phyloP scores from a whole-genome alignment of 148 eudicot genomes.

The Vaccinium vitisidaea region DNA sequence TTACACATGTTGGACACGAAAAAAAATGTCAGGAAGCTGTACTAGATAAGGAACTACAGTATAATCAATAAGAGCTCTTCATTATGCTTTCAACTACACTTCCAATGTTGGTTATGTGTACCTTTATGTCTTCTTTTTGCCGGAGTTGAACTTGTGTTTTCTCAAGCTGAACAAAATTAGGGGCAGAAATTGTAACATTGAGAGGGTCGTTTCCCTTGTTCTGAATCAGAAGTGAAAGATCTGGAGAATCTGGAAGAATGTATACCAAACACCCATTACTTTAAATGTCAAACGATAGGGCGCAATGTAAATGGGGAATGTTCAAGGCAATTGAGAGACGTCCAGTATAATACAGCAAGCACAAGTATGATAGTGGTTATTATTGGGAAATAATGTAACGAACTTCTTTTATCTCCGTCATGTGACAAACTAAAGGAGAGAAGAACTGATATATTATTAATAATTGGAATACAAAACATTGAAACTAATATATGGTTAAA shows the following conservation, averaged over 20 bases:
- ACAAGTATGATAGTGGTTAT: neutral
- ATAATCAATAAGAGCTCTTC: constrained; percentile 4
- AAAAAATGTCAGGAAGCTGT: neutral
- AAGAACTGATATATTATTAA: too few species aligned
- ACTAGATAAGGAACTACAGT: neutral
- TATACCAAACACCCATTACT: constrained; percentile 10
- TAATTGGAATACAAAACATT: too few species aligned
- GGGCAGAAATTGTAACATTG: constrained; percentile 53
- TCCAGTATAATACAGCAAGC: constrained; percentile 3
- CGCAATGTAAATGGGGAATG: neutral
- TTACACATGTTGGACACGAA: neutral
- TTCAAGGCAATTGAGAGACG: constrained; percentile 7
- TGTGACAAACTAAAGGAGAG: too few species aligned
- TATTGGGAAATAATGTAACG: too few species aligned
- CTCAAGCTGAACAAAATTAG: constrained; percentile 65
- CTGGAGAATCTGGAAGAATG: constrained; percentile 69
- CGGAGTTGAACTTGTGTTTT: constrained; percentile 46
- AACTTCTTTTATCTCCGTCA: too few species aligned
- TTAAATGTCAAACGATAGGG: neutral
- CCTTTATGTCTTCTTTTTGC: constrained; percentile 65
- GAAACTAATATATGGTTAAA: too few species aligned
- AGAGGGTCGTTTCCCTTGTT: constrained; percentile 61
- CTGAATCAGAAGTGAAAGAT: constrained; percentile 73
- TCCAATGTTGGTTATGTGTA: constrained; percentile 17
- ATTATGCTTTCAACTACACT: constrained; percentile 5